phyloP scores from a whole-genome alignment of 257 asterid genomes.

The Buddleja alternifolia region DNA sequence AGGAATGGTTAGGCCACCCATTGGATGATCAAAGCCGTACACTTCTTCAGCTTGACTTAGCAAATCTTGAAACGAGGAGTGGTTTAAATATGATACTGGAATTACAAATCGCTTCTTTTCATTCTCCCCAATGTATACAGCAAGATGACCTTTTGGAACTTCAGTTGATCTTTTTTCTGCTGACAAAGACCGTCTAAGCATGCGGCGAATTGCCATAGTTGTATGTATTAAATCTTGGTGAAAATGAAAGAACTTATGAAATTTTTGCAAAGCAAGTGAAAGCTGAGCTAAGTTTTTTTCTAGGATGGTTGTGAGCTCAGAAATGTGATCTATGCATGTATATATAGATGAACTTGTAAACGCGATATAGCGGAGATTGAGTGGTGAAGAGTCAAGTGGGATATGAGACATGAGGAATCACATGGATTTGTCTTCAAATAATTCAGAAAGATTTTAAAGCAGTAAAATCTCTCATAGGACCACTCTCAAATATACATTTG shows the following conservation, averaged over 20 bases:
- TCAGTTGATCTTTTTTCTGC: not conserved
- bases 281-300: not conserved
- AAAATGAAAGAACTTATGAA: too few species aligned
- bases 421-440: not conserved
- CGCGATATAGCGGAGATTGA: not conserved
- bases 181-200: not conserved
- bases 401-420: not conserved
- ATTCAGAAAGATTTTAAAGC: too few species aligned
- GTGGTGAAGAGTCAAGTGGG: not conserved
- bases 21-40: conserved; percentile 40
- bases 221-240: not conserved
- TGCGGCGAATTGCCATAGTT: conserved; percentile 2
- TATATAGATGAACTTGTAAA: too few species aligned
- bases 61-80: conserved; percentile 39
- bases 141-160: conserved; percentile 21
- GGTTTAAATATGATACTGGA: conserved; percentile 37
- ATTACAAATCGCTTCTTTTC: conserved; percentile 22
- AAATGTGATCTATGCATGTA: too few species aligned
- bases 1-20: conserved; percentile 44
- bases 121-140: conserved; percentile 29
- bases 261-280: not conserved
- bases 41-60: conserved; percentile 35
- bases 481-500: too few species aligned
- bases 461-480: too few species aligned
- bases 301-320: not conserved